A percentile compares a stretch with the other conserved stretches of the same genome.
Conservation (phyloP, 73 alveolate species). For the Paramecium bursaria region DNA sequence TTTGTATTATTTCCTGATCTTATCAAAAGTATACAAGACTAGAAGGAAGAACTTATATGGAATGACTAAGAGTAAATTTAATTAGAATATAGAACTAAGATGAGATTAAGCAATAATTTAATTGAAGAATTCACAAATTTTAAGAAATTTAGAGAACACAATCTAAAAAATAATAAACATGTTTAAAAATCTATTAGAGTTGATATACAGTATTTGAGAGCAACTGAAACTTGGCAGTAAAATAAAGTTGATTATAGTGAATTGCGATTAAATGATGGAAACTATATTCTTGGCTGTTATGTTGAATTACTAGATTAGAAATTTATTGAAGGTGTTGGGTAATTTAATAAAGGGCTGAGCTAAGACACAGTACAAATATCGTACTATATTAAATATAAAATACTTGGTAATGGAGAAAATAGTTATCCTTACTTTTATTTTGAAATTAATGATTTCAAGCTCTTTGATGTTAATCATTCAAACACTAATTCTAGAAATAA, state of each 20-base stretch:
- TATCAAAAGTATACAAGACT: too few species aligned
- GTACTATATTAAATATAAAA: too few species aligned
- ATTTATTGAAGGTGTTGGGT: background rate
- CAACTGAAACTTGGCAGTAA: background rate
- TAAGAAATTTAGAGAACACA: background rate
- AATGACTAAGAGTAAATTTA: background rate
- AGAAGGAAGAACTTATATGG: background rate
- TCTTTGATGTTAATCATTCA: background rate
- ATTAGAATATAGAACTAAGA: background rate
- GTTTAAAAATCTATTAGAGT: background rate
- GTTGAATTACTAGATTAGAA: background rate
- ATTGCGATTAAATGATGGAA: background rate
- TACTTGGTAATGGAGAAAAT: background rate
- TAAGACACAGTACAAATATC: background rate
- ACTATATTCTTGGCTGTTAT: background rate
- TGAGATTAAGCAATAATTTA: background rate
- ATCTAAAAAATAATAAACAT: too few species aligned
- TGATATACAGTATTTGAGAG: background rate
- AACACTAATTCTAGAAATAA: background rate
- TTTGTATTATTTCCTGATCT: background rate
- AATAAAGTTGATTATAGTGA: background rate
- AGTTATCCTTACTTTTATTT: background rate
- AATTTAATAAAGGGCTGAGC: background rate
- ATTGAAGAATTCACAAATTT: background rate
- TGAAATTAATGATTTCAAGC: background rate